phyloP scores from a whole-genome alignment of 176 grass and related monocot genomes.

The Tuctoria greenei region DNA sequence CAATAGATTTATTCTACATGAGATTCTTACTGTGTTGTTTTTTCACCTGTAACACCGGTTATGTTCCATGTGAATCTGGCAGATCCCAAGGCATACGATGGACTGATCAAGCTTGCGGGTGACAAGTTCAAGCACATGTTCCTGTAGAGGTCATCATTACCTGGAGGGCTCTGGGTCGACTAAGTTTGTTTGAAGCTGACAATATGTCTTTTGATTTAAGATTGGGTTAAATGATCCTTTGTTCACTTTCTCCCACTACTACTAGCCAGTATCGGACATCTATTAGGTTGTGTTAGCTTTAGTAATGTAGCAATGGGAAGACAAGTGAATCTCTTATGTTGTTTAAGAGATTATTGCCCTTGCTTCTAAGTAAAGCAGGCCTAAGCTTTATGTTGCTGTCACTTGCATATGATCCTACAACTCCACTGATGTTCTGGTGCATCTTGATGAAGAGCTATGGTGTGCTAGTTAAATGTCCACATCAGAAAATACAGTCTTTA shows the following conservation, averaged over 20 bases:
- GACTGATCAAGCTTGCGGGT: slow-evolving; percentile 69
- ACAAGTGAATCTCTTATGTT: neutral
- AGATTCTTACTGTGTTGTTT: neutral
- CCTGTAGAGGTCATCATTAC: slow-evolving; percentile 42
- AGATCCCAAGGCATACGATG: slow-evolving; percentile 68
- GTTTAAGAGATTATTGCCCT: slow-evolving; percentile 11
- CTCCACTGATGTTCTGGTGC: neutral
- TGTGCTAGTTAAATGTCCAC: neutral
- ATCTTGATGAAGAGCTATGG: slow-evolving; percentile 14
- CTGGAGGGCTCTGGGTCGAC: slow-evolving; percentile 24
- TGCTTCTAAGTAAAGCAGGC: slow-evolving; percentile 37
- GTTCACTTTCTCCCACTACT: neutral
- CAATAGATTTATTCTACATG: neutral
- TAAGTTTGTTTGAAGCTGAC: slow-evolving; percentile 8
- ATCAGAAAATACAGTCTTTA: no score
- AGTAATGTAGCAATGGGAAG: slow-evolving; percentile 24
- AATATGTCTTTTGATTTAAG: neutral
- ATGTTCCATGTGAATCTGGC: slow-evolving; percentile 28
- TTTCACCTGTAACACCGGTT: neutral
- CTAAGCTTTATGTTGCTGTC: slow-evolving; percentile 31
- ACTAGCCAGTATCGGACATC: neutral
- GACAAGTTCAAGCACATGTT: slow-evolving; percentile 72
- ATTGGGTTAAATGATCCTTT: slow-evolving; percentile 24
- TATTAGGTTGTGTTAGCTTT: slow-evolving; percentile 26
- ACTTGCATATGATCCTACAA: slow-evolving; percentile 11